Percentiles rank a stretch among this genome's conserved stretches.
These are phyloP conservation scores for Geotrichum aggregatum DNA, from an alignment of 1,139 yeast genomes.

Conservation along the genomic window DNA sequence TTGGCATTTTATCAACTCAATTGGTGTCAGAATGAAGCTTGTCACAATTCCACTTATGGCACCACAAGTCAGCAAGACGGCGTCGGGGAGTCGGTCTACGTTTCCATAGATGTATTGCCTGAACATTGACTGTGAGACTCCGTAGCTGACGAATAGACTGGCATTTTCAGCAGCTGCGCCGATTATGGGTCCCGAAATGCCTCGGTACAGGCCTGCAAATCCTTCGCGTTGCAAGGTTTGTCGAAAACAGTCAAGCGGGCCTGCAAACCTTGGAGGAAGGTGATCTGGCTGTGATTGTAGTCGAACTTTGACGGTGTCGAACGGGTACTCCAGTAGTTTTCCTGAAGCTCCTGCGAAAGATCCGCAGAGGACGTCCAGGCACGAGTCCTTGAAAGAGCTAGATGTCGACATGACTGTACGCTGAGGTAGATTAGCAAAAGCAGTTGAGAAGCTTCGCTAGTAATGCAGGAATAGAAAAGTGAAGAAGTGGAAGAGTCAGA, in stretches of 20 bases:
- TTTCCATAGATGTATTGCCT: constrained; percentile 21
- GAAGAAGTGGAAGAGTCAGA: neutral
- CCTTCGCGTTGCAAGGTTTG: constrained; percentile 68
- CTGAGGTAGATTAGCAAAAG: neutral
- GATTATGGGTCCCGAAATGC: constrained; percentile 71
- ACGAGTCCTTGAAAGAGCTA: constrained; percentile 16
- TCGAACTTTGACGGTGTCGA: constrained; percentile 87
- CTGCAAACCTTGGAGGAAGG: constrained; percentile 42
- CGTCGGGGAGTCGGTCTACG: constrained; percentile 19
- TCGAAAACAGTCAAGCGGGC: constrained; percentile 58
- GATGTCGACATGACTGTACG: constrained; percentile 12
- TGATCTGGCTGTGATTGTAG: constrained; percentile 65
- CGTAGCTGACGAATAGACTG: constrained; percentile 61
- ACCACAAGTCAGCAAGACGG: constrained; percentile 52
- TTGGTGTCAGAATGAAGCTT: constrained; percentile 80
- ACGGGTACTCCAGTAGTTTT: constrained; percentile 82
- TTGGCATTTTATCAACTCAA: constrained; percentile 82
- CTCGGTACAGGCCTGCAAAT: constrained; percentile 53
- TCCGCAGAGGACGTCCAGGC: constrained; percentile 36
- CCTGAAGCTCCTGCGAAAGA: constrained; percentile 73
- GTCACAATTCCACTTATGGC: constrained; percentile 81
- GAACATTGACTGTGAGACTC: constrained; percentile 43
- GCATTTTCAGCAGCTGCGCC: constrained; percentile 90
- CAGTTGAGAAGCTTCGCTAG: too few species aligned
- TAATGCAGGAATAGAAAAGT: neutral